phyloP scores from a whole-genome alignment of 495 filamentous ascomycete species.

The Staphylotrichum longicolle region DNA sequence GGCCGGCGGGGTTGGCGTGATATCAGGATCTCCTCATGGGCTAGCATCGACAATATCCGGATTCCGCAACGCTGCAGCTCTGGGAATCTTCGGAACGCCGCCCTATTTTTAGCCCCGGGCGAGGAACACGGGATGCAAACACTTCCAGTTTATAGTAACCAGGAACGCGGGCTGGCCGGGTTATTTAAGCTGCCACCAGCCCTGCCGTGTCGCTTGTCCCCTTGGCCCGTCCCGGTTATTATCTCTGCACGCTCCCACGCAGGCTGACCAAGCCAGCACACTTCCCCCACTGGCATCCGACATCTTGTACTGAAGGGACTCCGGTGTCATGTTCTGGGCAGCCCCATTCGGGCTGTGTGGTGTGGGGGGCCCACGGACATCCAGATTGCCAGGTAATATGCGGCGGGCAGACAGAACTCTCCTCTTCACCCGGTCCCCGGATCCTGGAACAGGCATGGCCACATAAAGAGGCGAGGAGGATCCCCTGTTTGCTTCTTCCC shows the following conservation, averaged over 20 bases:
- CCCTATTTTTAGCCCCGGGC: background rate
- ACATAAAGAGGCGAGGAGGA: background rate
- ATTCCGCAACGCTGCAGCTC: background rate
- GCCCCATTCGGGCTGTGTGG: no score
- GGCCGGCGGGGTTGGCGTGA: no score
- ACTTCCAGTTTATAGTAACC: background rate
- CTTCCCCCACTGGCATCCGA: conserved; percentile 27
- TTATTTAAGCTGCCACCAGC: background rate
- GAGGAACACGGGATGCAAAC: background rate
- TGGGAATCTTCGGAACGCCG: background rate
- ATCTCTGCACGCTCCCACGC: background rate
- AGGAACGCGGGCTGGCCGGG: background rate
- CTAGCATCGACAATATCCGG: background rate
- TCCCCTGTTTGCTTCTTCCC: no score
- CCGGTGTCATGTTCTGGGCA: background rate
- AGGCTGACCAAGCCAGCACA: conserved; percentile 12
- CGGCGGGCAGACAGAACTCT: background rate
- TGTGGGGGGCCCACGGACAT: background rate
- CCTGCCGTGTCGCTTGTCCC: conserved; percentile 8
- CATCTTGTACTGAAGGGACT: background rate
- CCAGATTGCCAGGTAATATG: background rate
- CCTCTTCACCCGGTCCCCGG: background rate
- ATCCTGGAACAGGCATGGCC: background rate
- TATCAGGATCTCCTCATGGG: no score
- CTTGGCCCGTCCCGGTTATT: conserved; percentile 16